Percentiles rank a stretch among this genome's conserved stretches.
Evolutionary conservation across 2,329 filamentous ascomycete genomes (phyloP).

Genomic region (Colletotrichum eremochloae): DNA sequence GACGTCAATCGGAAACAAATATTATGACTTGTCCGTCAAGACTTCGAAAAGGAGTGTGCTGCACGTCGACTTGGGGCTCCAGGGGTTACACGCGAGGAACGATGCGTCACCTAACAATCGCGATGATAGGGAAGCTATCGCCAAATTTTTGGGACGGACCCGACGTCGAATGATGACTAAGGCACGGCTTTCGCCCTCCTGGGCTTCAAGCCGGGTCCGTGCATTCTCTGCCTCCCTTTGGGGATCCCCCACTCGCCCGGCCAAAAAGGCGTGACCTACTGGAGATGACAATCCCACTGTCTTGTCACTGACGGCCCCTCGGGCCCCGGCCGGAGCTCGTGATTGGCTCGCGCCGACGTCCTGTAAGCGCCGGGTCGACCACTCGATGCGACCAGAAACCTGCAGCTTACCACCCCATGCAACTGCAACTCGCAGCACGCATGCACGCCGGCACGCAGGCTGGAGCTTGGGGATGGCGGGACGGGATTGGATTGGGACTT

Average conservation of each 20-base stretch:
- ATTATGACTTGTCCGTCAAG: no score
- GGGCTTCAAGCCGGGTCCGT: background rate
- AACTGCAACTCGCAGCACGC: slow-evolving; percentile 18
- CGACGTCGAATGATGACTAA: slow-evolving; percentile 40
- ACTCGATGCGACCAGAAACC: slow-evolving; percentile 38
- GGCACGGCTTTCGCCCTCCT: background rate
- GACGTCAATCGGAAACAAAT: background rate
- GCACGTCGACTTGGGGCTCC: slow-evolving; percentile 11
- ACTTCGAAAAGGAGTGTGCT: slow-evolving; percentile 16
- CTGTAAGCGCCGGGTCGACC: slow-evolving; percentile 43
- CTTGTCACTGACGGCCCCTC: slow-evolving; percentile 1
- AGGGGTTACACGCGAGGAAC: slow-evolving; percentile 9
- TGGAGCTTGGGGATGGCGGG: slow-evolving; percentile 1
- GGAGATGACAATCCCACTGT: background rate
- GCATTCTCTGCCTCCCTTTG: background rate
- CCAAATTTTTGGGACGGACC: slow-evolving; percentile 40
- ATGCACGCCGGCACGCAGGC: slow-evolving; percentile 13
- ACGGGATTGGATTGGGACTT: slow-evolving; percentile 10
- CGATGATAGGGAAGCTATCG: slow-evolving; percentile 39
- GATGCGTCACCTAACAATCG: slow-evolving; percentile 23
- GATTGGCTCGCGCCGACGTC: slow-evolving; percentile 40
- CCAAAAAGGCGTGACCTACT: slow-evolving; percentile 7
- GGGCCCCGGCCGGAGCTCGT: slow-evolving; percentile 13
- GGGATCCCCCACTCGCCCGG: slow-evolving; percentile 7
- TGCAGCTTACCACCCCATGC: slow-evolving; percentile 41